These are phyloP conservation scores for Fusarium nodosum DNA, from an alignment of 2,329 filamentous ascomycete genomes.

Conservation along the genomic window DNA sequence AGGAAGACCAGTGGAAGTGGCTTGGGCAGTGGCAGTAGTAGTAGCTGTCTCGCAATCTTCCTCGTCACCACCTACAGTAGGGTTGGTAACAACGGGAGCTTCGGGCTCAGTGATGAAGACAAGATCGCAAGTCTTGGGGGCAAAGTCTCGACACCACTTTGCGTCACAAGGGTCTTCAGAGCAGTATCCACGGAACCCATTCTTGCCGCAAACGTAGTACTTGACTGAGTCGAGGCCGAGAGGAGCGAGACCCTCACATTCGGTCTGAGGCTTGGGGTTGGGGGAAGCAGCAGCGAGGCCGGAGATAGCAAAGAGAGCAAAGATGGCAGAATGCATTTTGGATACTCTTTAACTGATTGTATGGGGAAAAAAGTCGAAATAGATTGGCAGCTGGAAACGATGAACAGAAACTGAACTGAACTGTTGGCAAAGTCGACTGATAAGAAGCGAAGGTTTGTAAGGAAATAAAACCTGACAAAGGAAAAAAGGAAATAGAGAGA, in stretches of 20 bases:
- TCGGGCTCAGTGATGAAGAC: conserved; percentile 19
- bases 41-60: conserved; percentile 5
- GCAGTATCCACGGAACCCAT: conserved; percentile 36
- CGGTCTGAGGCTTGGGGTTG: conserved; percentile 15
- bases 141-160: conserved; percentile 35
- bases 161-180: conserved; percentile 25
- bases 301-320: conserved; percentile 32
- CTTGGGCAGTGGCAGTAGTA: not conserved
- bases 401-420: conserved; percentile 18
- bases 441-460: conserved; percentile 39
- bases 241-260: conserved; percentile 30
- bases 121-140: conserved; percentile 27
- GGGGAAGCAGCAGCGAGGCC: conserved; percentile 24
- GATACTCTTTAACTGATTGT: conserved; percentile 6
- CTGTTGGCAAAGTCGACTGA: conserved; percentile 22
- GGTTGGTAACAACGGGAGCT: not conserved
- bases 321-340: conserved; percentile 39
- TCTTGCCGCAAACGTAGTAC: conserved; percentile 31
- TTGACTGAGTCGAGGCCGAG: conserved; percentile 5
- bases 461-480: conserved; percentile 41
- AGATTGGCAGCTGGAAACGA: conserved; percentile 14
- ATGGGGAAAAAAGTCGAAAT: conserved; percentile 1
- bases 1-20: not conserved
- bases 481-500: conserved; percentile 30
- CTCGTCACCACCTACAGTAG: not conserved